Percentiles rank a stretch among this genome's conserved stretches.
These are phyloP conservation scores for Scheffersomyces titani DNA, from an alignment of 1,139 yeast species.

Conservation along the genomic window DNA sequence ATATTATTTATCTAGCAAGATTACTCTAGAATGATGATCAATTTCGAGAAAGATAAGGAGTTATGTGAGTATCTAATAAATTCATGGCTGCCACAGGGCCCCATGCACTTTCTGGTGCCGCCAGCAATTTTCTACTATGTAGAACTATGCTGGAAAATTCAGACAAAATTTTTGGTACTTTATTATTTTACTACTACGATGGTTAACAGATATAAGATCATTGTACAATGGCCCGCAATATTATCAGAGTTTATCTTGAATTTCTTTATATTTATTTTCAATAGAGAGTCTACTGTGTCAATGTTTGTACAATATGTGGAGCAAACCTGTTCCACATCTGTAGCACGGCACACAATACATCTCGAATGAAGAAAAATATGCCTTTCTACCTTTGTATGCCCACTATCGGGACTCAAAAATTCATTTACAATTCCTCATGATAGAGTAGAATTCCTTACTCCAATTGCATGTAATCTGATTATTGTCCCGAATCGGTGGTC, in stretches of 20 bases:
- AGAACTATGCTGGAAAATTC: neutral
- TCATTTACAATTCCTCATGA: neutral
- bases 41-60: neutral
- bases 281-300: neutral
- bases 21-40: too few species aligned
- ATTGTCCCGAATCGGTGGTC: neutral
- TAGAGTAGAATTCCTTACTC: neutral
- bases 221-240: neutral
- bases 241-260: neutral
- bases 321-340: neutral
- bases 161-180: neutral
- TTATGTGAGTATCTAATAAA: neutral
- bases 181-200: neutral
- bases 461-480: neutral
- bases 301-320: neutral
- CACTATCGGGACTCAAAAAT: neutral
- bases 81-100: neutral
- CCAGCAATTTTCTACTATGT: neutral
- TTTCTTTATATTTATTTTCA: neutral
- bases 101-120: neutral
- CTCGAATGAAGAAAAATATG: neutral
- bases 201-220: too few species aligned
- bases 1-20: too few species aligned
- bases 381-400: neutral
- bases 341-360: neutral